Percentiles rank a stretch among this genome's conserved stretches.
Evolutionary conservation across 2,329 filamentous ascomycete species (phyloP).

Genomic region (Aureobasidium sp.): DNA sequence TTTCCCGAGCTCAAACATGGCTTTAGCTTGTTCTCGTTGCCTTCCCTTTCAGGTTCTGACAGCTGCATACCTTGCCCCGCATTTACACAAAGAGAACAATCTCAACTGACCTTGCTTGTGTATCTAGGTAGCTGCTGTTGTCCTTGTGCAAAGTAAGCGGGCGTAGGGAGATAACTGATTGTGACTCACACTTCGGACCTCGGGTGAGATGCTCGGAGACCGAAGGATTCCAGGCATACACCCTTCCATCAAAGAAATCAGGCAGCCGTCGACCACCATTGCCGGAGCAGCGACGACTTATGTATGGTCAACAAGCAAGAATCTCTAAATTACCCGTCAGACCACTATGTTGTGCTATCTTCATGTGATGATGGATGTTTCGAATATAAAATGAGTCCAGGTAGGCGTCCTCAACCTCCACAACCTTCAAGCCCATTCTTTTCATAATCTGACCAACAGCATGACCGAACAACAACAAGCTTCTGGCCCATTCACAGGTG

Average conservation of each 20-base stretch:
- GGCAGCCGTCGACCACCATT: background rate
- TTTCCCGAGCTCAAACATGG: too few relatives aligned
- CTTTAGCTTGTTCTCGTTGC: too few relatives aligned
- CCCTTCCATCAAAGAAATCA: background rate
- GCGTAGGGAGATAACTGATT: background rate
- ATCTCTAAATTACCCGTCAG: too few relatives aligned
- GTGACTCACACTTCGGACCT: background rate
- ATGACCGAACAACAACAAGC: background rate
- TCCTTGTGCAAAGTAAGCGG: too few relatives aligned
- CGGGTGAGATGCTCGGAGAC: background rate
- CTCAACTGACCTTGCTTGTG: too few relatives aligned
- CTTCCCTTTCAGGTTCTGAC: too few relatives aligned
- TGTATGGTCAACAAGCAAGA: background rate
- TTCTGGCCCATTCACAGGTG: background rate
- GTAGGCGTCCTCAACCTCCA: background rate
- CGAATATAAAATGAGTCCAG: background rate
- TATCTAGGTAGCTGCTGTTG: too few relatives aligned
- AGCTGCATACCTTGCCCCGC: too few relatives aligned
- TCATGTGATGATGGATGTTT: background rate
- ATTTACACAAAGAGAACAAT: too few relatives aligned
- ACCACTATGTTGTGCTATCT: background rate
- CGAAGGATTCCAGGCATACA: too few relatives aligned
- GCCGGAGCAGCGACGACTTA: too few relatives aligned
- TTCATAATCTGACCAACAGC: background rate
- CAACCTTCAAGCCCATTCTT: background rate